These are phyloP conservation scores for Jackrogersella minutella DNA, from an alignment of 495 filamentous ascomycete species.

Conservation along the genomic window DNA sequence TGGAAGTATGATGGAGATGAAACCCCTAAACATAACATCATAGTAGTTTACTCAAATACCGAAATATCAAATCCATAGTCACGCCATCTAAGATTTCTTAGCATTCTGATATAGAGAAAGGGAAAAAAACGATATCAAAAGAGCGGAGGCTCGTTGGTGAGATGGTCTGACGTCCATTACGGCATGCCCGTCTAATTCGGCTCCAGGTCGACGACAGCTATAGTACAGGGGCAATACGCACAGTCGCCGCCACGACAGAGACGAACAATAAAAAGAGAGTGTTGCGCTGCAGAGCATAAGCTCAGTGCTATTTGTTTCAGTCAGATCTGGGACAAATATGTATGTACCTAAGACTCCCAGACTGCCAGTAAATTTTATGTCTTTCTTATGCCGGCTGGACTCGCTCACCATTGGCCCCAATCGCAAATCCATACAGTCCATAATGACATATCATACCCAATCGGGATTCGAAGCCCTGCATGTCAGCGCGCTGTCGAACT, in stretches of 20 bases:
- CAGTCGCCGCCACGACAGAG: conserved; percentile 39
- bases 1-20: too few relatives aligned
- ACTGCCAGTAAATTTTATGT: conserved; percentile 25
- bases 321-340: conserved; percentile 45
- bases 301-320: conserved; percentile 45
- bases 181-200: conserved; percentile 33
- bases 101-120: background rate
- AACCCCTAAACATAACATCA: background rate
- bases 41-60: background rate
- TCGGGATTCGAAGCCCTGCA: conserved; percentile 36
- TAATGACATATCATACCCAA: conserved; percentile 38
- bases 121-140: conserved; percentile 6
- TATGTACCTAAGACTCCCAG: background rate
- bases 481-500: conserved; percentile 41
- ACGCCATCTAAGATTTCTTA: conserved; percentile 5
- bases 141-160: conserved; percentile 16
- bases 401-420: conserved; percentile 28
- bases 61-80: background rate
- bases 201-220: conserved; percentile 33
- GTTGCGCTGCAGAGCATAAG: conserved; percentile 41
- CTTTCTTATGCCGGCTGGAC: conserved; percentile 9
- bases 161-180: conserved; percentile 37
- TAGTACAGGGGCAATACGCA: conserved; percentile 24
- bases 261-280: conserved; percentile 27
- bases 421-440: conserved; percentile 15